Conservation (phyloP, 805 yeast genomes). For the Lipomyces spencermartinsiae region DNA sequence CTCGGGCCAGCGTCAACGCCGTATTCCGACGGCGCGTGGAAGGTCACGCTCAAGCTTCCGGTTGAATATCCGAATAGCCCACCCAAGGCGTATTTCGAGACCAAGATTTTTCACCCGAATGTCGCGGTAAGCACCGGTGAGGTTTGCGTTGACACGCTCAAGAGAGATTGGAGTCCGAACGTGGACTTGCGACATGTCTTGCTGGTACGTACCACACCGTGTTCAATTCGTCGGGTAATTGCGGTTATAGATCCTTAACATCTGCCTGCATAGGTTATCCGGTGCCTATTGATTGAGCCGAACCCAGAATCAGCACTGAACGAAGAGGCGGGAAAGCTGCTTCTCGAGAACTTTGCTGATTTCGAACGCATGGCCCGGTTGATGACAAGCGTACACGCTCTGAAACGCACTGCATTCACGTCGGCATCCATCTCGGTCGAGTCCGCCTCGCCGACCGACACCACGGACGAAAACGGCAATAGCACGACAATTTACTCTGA, state of each 20-base stretch:
- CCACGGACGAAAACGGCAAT: slow-evolving; percentile 6
- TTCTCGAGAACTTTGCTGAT: slow-evolving; percentile 42
- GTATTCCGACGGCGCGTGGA: slow-evolving; percentile 57
- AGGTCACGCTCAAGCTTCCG: slow-evolving; percentile 49
- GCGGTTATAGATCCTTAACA: neutral
- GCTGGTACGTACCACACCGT: slow-evolving; percentile 28
- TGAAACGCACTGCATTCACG: slow-evolving; percentile 27
- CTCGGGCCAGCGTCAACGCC: slow-evolving; percentile 53
- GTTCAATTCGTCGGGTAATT: neutral
- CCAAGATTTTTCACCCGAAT: slow-evolving; percentile 45
- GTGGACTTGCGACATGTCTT: slow-evolving; percentile 42
- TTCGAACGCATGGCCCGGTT: slow-evolving; percentile 42
- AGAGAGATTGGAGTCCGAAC: slow-evolving; percentile 44
- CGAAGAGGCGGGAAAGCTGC: slow-evolving; percentile 45
- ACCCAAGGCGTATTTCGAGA: slow-evolving; percentile 52
- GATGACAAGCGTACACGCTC: slow-evolving; percentile 45
- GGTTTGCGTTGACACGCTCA: slow-evolving; percentile 46
- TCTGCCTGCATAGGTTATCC: slow-evolving; percentile 37
- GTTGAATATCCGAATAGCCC: slow-evolving; percentile 53
- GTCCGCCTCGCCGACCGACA: neutral
- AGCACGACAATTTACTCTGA: slow-evolving; percentile 13
- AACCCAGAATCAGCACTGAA: slow-evolving; percentile 46
- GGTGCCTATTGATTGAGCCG: slow-evolving; percentile 45
- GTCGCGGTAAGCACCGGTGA: slow-evolving; percentile 45
- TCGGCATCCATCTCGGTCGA: slow-evolving; percentile 10